Evolutionary conservation across 305 asterid species (phyloP), one percentile per base, ranked within the genome.

Genomic region (Nicotiana rustica): DNA sequence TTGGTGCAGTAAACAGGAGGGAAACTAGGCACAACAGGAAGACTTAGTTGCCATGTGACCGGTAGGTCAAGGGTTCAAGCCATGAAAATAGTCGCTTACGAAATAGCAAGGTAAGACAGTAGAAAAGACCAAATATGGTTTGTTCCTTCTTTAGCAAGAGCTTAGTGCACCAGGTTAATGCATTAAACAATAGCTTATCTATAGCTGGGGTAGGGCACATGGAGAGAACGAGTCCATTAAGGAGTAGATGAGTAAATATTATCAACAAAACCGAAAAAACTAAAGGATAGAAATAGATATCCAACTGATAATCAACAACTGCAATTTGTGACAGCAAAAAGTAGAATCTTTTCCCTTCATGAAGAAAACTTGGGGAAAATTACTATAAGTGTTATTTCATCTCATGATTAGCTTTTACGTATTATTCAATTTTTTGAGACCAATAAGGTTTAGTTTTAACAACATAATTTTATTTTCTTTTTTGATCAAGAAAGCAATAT

Each of bases 221-320:
- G 35, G 17, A 62, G 17, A 62, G 17, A 21, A 62, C 29, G 36
- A 62, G 67, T 62, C 5, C 67, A 62, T 62, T 10, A 31, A 62
- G 67, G 8, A 62, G 35, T 21, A 62, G 52, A 62, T 21, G 67
- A 62, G 67, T 62, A 62, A 62, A 62, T 62, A 62, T 62, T 62
- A 62, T 18, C 19, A 13, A 60, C 10, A 60, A 60, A 60, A 60
- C 31, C 4, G 31, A 12, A 7, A 10, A 60, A 60, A n/a, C 10
- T 60, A 60, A 60, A 60, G 31, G 66, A 60, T 6, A 18, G 66
- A 60, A 60, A 60, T 18, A 60, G 66, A 60, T 18, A 60, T 60
- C 66, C 29, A 60, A 18, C 19, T 60, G 17, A 62, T 62, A 10
- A 21, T 21, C 17, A 10, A 62, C 35, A 62, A 4, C 36, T 13